These are phyloP conservation scores for Perilla frutescens DNA, from an alignment of 257 asterid genomes.

Conservation along the genomic window DNA sequence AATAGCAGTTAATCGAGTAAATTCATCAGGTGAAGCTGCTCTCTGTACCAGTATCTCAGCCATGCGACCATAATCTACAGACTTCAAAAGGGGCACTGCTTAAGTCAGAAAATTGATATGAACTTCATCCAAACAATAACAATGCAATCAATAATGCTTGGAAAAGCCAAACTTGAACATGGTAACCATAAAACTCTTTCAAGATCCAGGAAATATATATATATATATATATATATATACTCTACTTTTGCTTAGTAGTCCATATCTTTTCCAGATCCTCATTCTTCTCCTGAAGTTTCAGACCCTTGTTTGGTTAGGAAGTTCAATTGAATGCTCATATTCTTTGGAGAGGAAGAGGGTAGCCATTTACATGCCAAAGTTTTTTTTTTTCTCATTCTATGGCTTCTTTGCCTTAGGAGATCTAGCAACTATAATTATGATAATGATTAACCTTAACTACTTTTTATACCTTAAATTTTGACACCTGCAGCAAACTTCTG, in stretches of 20 bases:
- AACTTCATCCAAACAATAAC: slow-evolving; percentile 20
- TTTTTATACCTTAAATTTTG: background rate
- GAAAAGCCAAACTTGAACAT: slow-evolving; percentile 15
- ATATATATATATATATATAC: background rate
- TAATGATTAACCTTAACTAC: background rate
- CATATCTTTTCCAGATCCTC: slow-evolving; percentile 20
- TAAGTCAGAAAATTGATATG: slow-evolving; percentile 44
- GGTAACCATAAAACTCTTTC: slow-evolving; percentile 25
- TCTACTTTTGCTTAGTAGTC: slow-evolving; percentile 9
- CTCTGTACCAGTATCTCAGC: slow-evolving; percentile 98
- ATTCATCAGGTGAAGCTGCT: slow-evolving; percentile 93
- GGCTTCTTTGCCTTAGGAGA: slow-evolving; percentile 21
- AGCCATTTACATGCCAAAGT: slow-evolving; percentile 20
- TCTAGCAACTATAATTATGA: background rate
- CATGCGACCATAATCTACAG: slow-evolving; percentile 99
- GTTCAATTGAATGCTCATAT: background rate
- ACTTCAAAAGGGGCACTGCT: slow-evolving; percentile 62
- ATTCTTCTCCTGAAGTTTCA: slow-evolving; percentile 24
- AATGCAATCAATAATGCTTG: slow-evolving; percentile 15
- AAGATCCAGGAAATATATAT: slow-evolving; percentile 9
- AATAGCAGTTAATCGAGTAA: slow-evolving; percentile 93
- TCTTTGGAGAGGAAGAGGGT: slow-evolving; percentile 6
- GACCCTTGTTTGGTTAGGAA: background rate
- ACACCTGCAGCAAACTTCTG: background rate
- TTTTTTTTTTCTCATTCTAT: background rate